phyloP scores from a whole-genome alignment of 371 early-diverging fungal species.

The Funneliformis caledonium region DNA sequence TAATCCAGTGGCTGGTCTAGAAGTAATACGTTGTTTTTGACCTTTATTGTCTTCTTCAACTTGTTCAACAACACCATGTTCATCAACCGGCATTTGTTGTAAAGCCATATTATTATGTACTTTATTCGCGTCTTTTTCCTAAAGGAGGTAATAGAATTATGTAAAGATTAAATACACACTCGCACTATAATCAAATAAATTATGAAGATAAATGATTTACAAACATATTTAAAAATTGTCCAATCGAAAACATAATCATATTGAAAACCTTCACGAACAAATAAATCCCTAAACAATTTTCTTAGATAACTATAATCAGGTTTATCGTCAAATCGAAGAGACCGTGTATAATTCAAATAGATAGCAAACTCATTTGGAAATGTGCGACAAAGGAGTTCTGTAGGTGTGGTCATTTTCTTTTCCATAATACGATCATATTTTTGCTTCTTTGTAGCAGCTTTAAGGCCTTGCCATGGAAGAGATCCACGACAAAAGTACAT shows the following conservation, averaged over 20 bases:
- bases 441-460: slow-evolving; percentile 97
- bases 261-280: slow-evolving; percentile 91
- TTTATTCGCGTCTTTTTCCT: slow-evolving; percentile 37
- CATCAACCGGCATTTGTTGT: slow-evolving; percentile 17
- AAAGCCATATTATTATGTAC: background rate
- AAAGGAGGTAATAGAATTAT: background rate
- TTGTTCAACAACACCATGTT: slow-evolving; percentile 6
- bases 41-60: slow-evolving; percentile 25
- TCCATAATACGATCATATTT: slow-evolving; percentile 99
- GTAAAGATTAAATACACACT: background rate
- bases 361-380: slow-evolving; percentile 96
- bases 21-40: background rate
- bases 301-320: slow-evolving; percentile 99
- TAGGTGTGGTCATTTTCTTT: slow-evolving; percentile 98
- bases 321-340: slow-evolving; percentile 97
- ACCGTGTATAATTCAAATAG: slow-evolving; percentile 97
- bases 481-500: slow-evolving; percentile 99
- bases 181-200: background rate
- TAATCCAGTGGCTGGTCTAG: background rate
- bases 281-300: slow-evolving; percentile 94
- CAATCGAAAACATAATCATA: slow-evolving; percentile 99
- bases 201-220: slow-evolving; percentile 20
- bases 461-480: slow-evolving; percentile 99
- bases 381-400: slow-evolving; percentile 95
- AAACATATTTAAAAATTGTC: slow-evolving; percentile 67